Conservation (phyloP, 2,329 filamentous ascomycete genomes). For the Eutypa lata region DNA sequence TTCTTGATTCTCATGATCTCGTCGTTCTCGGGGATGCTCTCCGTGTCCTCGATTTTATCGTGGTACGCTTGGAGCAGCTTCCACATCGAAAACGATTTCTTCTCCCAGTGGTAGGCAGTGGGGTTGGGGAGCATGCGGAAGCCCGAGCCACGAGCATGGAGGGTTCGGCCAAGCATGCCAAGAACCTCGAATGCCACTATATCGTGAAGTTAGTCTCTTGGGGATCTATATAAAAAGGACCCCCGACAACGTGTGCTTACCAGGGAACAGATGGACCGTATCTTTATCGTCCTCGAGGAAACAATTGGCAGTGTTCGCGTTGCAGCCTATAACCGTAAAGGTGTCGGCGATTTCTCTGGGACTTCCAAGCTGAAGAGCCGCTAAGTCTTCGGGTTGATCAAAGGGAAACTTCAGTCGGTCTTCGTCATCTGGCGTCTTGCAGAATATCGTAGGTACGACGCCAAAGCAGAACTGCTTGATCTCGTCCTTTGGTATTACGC, state of each 20-base stretch:
- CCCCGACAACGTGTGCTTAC: slow-evolving; percentile 32
- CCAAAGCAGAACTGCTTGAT: slow-evolving; percentile 57
- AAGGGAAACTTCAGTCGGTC: slow-evolving; percentile 35
- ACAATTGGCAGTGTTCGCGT: slow-evolving; percentile 46
- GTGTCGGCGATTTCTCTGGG: slow-evolving; percentile 50
- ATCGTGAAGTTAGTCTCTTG: background rate
- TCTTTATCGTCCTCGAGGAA: slow-evolving; percentile 36
- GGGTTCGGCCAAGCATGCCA: slow-evolving; percentile 52
- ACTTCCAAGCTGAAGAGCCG: slow-evolving; percentile 46
- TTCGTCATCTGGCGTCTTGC: slow-evolving; percentile 31
- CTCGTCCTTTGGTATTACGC: slow-evolving; percentile 51
- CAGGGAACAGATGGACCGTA: slow-evolving; percentile 48
- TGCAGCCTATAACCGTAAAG: slow-evolving; percentile 51
- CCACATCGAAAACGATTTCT: slow-evolving; percentile 41
- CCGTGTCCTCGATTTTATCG: slow-evolving; percentile 21
- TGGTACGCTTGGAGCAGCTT: slow-evolving; percentile 39
- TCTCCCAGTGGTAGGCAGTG: slow-evolving; percentile 53
- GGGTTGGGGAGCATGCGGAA: slow-evolving; percentile 58
- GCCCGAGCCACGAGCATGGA: slow-evolving; percentile 46
- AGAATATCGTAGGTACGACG: slow-evolving; percentile 52
- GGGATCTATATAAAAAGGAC: background rate
- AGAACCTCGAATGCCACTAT: slow-evolving; percentile 56
- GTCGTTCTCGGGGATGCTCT: slow-evolving; percentile 4
- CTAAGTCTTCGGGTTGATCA: slow-evolving; percentile 40
- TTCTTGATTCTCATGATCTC: slow-evolving; percentile 14